Percentiles rank a stretch among this genome's conserved stretches.
phyloP scores from a whole-genome alignment of 305 asterid species.

The Fraxinus albicans region DNA sequence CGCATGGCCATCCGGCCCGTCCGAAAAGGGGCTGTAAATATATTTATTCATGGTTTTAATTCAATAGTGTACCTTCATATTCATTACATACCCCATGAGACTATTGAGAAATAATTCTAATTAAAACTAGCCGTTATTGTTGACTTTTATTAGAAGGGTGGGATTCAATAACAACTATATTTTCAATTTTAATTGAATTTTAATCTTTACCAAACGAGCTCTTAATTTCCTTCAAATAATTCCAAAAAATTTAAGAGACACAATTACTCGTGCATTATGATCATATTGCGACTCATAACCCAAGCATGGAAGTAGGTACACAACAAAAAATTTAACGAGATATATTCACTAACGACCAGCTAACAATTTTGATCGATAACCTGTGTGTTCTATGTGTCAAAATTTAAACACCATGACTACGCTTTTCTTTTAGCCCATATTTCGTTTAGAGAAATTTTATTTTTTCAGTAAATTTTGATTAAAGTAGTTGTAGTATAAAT shows the following conservation, averaged over 20 bases:
- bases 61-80: background rate
- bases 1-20: no score
- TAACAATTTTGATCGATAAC: background rate
- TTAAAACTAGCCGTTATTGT: background rate
- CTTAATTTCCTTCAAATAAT: background rate
- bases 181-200: no score
- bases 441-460: no score
- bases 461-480: no score
- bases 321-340: background rate
- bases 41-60: background rate
- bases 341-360: background rate
- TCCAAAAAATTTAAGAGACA: background rate
- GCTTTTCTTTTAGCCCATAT: background rate
- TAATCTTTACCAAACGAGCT: no score
- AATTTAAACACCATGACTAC: background rate
- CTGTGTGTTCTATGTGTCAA: background rate
- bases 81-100: background rate
- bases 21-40: no score
- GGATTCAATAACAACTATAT: no score
- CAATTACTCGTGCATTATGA: background rate
- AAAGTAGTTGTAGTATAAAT: no score
- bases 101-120: background rate
- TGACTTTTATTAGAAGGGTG: no score
- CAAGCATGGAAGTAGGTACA: background rate
- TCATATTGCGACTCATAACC: background rate